phyloP scores from a whole-genome alignment of 257 asterid species.

The Nicotiana paniculata region DNA sequence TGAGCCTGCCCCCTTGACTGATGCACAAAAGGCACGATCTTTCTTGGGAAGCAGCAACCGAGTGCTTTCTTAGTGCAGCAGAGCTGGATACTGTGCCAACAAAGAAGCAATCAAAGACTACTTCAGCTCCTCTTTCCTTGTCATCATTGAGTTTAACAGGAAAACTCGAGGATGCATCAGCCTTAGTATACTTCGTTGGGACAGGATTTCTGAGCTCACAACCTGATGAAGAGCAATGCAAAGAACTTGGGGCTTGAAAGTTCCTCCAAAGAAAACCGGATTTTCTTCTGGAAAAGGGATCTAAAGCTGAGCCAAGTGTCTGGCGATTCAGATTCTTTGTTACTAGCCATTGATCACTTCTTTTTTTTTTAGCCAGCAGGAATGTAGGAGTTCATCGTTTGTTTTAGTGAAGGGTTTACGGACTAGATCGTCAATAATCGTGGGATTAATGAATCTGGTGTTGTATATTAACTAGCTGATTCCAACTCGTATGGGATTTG shows the following conservation, averaged over 20 bases:
- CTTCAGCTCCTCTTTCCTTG: constrained; percentile 55
- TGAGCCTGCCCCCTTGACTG: constrained; percentile 65
- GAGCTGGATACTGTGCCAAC: constrained; percentile 39
- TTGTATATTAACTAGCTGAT: too few species aligned
- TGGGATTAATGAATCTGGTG: background rate
- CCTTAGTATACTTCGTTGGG: constrained; percentile 60
- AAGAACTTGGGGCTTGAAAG: constrained; percentile 53
- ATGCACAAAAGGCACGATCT: constrained; percentile 68
- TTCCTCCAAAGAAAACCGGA: constrained; percentile 53
- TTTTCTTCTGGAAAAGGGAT: constrained; percentile 18
- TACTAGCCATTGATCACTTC: background rate
- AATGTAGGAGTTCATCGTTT: background rate
- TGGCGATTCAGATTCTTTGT: background rate
- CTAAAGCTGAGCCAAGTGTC: background rate
- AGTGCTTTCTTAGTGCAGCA: constrained; percentile 66
- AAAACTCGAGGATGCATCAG: constrained; percentile 84
- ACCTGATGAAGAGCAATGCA: constrained; percentile 75
- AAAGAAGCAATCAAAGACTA: constrained; percentile 33
- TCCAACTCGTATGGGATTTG: too few species aligned
- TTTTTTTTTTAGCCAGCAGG: background rate
- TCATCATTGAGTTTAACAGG: constrained; percentile 50
- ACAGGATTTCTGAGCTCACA: constrained; percentile 53
- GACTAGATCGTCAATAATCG: background rate
- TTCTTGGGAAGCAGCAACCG: constrained; percentile 98
- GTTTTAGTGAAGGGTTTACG: background rate